These are phyloP conservation scores for Phytophthora idaei DNA, from an alignment of 352 stramenopile genomes.

Conservation along the genomic window DNA sequence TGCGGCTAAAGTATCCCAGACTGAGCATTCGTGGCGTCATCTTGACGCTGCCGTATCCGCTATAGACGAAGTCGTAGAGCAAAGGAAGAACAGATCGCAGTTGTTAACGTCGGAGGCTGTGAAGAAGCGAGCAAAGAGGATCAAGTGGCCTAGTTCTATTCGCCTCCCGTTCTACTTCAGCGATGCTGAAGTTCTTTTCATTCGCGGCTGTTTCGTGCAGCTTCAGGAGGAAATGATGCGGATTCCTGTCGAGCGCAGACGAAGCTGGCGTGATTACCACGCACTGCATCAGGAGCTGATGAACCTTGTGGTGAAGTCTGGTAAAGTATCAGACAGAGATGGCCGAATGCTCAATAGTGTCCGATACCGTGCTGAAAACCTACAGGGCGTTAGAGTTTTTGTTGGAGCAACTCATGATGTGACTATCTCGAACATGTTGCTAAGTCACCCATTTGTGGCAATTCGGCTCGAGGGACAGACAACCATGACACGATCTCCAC, in stretches of 20 bases:
- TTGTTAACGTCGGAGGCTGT: neutral
- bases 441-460: conserved; percentile 53
- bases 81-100: conserved; percentile 19
- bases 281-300: conserved; percentile 51
- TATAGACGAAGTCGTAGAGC: conserved; percentile 42
- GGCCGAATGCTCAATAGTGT: conserved; percentile 34
- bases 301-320: conserved; percentile 25
- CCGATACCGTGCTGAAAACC: conserved; percentile 30
- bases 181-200: conserved; percentile 39
- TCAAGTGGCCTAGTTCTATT: conserved; percentile 39
- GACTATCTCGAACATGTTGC: conserved; percentile 43
- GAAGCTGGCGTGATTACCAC: conserved; percentile 55
- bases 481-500: conserved; percentile 32
- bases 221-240: conserved; percentile 40
- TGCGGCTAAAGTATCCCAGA: conserved; percentile 29
- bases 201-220: conserved; percentile 41
- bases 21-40: conserved; percentile 22
- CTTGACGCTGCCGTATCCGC: conserved; percentile 27
- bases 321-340: conserved; percentile 7
- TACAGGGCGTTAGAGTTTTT: conserved; percentile 50
- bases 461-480: conserved; percentile 52
- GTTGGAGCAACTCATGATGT: conserved; percentile 53
- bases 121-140: conserved; percentile 30
- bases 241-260: conserved; percentile 29
- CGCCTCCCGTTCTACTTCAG: conserved; percentile 39